A percentile compares a stretch with the other conserved stretches of the same genome.
Conservation (phyloP, 129 eudicot genomes). For the Lactuca sativa region DNA sequence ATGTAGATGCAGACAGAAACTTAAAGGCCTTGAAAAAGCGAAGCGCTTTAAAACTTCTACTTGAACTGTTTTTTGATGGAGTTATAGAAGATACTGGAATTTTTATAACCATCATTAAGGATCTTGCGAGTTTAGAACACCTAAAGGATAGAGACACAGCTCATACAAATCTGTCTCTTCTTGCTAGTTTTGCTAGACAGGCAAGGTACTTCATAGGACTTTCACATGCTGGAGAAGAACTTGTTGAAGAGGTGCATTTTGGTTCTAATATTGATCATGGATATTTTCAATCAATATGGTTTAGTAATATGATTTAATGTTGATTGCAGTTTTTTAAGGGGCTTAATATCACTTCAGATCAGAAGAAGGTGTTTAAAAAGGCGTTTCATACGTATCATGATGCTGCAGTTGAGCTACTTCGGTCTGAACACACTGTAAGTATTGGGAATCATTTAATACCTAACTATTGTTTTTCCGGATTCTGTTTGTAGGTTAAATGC, state of each 20-base stretch:
- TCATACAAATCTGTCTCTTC: conserved; percentile 93
- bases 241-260: conserved; percentile 71
- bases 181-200: conserved; percentile 94
- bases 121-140: conserved; percentile 84
- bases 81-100: conserved; percentile 78
- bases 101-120: conserved; percentile 76
- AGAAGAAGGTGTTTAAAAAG: conserved; percentile 78
- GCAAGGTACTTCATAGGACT: conserved; percentile 91
- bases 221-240: conserved; percentile 73
- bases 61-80: conserved; percentile 94
- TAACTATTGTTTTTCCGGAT: not conserved
- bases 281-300: not conserved
- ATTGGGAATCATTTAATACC: conserved; percentile 13
- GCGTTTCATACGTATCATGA: conserved; percentile 75
- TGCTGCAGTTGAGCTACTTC: conserved; percentile 75
- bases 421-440: conserved; percentile 86
- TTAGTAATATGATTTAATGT: not conserved
- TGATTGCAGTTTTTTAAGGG: conserved; percentile 73
- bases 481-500: no score
- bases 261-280: not conserved
- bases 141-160: conserved; percentile 93
- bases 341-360: conserved; percentile 76
- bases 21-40: conserved; percentile 92
- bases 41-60: conserved; percentile 81
- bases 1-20: conserved; percentile 77